A percentile compares a stretch with the other conserved stretches of the same genome.
These are phyloP conservation scores for Starmerella geochares DNA, from an alignment of 805 yeast species.

Conservation along the genomic window DNA sequence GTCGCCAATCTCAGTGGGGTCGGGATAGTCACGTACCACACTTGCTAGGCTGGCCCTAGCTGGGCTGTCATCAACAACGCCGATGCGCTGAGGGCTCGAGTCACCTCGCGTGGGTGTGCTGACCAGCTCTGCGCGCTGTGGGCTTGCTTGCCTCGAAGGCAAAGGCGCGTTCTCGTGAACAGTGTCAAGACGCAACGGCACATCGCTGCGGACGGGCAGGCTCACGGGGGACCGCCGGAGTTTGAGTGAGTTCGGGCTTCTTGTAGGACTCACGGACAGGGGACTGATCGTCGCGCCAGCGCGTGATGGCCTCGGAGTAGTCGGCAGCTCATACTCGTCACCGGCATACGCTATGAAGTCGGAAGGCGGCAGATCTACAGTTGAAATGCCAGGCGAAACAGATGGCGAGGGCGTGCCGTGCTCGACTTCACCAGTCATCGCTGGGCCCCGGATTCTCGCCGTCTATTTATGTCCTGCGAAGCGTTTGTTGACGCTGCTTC, in stretches of 20 bases:
- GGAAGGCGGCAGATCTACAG: no score
- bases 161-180: background rate
- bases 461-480: background rate
- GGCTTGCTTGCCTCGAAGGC: conserved; percentile 2
- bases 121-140: conserved; percentile 8
- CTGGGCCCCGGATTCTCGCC: background rate
- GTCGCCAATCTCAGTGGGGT: background rate
- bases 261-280: background rate
- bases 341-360: background rate
- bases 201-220: conserved; percentile 11
- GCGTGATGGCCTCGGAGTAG: background rate
- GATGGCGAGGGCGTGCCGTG: no score
- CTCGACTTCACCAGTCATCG: no score
- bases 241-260: no score
- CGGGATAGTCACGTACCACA: conserved; percentile 5
- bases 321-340: background rate
- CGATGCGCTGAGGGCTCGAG: background rate
- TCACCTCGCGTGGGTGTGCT: background rate
- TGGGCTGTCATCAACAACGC: conserved; percentile 6
- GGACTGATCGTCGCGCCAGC: background rate
- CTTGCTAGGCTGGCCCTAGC: background rate
- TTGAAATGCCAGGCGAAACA: no score
- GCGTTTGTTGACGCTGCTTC: background rate
- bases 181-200: background rate
- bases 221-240: conserved; percentile 14